Base-by-base conservation (phyloP, 768 basidiomycete species). In the Rhodotorula diobovata region DNA sequence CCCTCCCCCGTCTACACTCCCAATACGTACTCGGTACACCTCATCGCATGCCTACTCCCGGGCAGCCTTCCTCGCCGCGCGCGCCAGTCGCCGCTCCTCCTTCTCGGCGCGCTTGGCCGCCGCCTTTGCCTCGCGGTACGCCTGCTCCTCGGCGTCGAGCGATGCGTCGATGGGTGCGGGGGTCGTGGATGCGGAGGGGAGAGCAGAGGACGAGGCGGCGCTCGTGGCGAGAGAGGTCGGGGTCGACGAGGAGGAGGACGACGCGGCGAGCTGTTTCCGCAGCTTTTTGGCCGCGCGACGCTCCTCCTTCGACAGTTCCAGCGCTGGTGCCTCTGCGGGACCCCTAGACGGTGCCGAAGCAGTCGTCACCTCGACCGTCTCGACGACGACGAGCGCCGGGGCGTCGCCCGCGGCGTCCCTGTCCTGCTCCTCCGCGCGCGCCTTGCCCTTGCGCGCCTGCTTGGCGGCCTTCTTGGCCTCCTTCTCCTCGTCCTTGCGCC, bases 21-120 rank as follows among this genome's bases (percentile, higher is more conserved):
- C 28, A 6, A 8, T 5, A 51, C 21, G n/a, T 20, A 9, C 11
- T 25, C 53, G 16, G 12, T 20, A 11, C 53, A 8, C 54, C 8
- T n/a, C 20, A 30, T 6, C 2, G 23, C 62, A 57, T 53, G 37
- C 56, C 32, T 45, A 23, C 14, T 30, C 21, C 35, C 53, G 66
- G 10, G 34, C 35, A 48, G 60, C 39, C 53, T 53, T 71, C 53
- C 25, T 60, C 30, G 43, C 43, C 30, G 45, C 45, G 23, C 28
- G 43, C 21, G 54, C 63, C n/a, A 56, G 45, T 23, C 41, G 39
- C 8, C 53, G 41, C 60, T 72, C 66, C 58, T 73, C 67, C 64
- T 73, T 73, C 63, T 59, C 67, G 1, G 63, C 66, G n/a, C 54
- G 60, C 30, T 32, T 51, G n/a, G 59, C 63, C 25, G 39, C 57